Percentiles rank a stretch among this genome's conserved stretches.
Conservation (phyloP, 176 grass and related monocot genomes). For the Musa troglodytarum region DNA sequence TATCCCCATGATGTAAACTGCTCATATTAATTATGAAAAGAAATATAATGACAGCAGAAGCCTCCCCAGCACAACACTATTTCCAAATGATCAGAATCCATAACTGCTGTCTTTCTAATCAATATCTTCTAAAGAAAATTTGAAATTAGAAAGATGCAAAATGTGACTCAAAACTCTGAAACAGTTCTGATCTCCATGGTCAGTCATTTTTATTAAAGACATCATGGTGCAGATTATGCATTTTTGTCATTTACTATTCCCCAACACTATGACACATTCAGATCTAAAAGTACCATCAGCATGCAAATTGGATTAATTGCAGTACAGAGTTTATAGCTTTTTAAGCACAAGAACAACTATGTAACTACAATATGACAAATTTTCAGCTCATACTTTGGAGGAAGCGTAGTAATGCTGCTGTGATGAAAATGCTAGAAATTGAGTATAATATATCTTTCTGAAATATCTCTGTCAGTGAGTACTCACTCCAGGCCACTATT, state of each 20-base stretch:
- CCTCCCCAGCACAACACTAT: neutral
- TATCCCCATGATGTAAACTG: neutral
- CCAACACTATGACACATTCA: neutral
- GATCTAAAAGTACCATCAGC: neutral
- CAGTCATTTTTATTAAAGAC: neutral
- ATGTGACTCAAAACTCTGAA: neutral
- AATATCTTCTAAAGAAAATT: neutral
- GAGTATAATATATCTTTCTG: conserved; percentile 69
- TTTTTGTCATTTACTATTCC: neutral
- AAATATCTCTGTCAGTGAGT: conserved; percentile 49
- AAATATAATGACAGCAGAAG: neutral
- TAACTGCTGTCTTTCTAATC: neutral
- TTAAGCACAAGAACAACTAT: neutral
- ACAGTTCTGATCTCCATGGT: neutral
- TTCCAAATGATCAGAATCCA: neutral
- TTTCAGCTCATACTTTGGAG: conserved; percentile 56
- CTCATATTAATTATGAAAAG: neutral
- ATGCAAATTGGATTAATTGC: conserved; percentile 14
- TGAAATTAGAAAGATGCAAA: neutral
- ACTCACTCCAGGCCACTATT: conserved; percentile 66
- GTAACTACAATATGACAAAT: neutral
- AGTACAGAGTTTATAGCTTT: neutral
- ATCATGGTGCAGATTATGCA: neutral
- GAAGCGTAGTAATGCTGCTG: conserved; percentile 74
- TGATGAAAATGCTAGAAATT: conserved; percentile 84